phyloP scores from a whole-genome alignment of 1,139 yeast species.

The Debaryomyces coudertii region DNA sequence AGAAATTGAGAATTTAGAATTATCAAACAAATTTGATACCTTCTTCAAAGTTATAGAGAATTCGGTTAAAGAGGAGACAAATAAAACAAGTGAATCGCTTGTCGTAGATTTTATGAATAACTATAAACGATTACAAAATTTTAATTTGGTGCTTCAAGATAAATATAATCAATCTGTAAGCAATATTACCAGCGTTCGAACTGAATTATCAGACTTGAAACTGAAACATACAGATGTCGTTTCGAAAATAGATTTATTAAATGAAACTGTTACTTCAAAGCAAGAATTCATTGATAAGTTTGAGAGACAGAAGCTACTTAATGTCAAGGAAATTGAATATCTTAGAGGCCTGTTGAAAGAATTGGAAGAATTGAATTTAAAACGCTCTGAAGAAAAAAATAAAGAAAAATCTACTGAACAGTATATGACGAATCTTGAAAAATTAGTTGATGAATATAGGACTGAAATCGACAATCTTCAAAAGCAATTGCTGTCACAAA shows the following conservation, averaged over 20 bases:
- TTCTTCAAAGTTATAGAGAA: constrained; percentile 36
- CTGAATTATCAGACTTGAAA: constrained; percentile 24
- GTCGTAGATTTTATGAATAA: constrained; percentile 35
- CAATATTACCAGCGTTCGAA: constrained; percentile 21
- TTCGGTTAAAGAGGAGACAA: constrained; percentile 26
- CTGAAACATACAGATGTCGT: constrained; percentile 20
- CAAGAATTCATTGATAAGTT: constrained; percentile 43
- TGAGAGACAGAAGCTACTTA: constrained; percentile 56
- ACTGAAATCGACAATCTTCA: constrained; percentile 52
- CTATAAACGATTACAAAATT: constrained; percentile 41
- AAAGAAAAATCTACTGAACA: constrained; percentile 34
- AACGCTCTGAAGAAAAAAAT: constrained; percentile 19
- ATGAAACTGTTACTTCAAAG: constrained; percentile 30
- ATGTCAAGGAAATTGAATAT: constrained; percentile 63
- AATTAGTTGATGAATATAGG: constrained; percentile 60
- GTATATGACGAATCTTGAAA: constrained; percentile 49
- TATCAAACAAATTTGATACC: constrained; percentile 46
- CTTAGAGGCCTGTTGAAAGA: constrained; percentile 50
- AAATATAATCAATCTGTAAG: constrained; percentile 35
- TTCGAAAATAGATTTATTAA: constrained; percentile 20
- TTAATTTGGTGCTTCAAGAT: constrained; percentile 41
- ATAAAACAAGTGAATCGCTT: constrained; percentile 21
- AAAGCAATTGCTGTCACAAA: constrained; percentile 20
- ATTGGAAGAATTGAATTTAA: constrained; percentile 31
- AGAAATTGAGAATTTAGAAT: constrained; percentile 54